Base-by-base conservation (phyloP, 2,329 filamentous ascomycete genomes). In the Stagonosporopsis vannaccii region DNA sequence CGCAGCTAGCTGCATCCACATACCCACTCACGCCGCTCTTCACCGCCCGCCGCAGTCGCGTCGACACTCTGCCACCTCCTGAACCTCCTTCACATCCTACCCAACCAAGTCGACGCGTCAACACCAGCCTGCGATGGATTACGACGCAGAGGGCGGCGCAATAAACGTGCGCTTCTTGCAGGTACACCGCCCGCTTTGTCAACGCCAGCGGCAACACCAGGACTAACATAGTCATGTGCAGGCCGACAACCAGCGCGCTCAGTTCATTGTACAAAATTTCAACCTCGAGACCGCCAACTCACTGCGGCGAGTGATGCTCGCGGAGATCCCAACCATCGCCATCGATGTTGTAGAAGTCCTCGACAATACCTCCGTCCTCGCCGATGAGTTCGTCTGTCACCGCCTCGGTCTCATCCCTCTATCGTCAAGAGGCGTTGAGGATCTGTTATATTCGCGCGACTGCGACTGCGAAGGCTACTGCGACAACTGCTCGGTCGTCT, bases 401-500 rank as follows among this genome's bases (percentile, higher is more conserved):
- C 90, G 94, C 41, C 85, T 99, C 13, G 94, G 95, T 28, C 86
- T 98, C 42, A 87, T 98, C 54, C 95, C 95, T 0, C 86, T 99
- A 43, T 88, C 90, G 74, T 91, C 91, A 55, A 90, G 91, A 71
- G 90, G 91, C 72, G 88, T 94, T 67, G 90, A 93, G 64, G 83
- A 87, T 46, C 85, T 98, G 60, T 84, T 90, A 62, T 97, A 97
- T 80, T 90, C 90, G 44, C 90, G 94, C 71, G 94, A 98, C 78
- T 99, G 95, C 81, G 92, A 96, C 73, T 99, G 95, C 82, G 94
- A 97, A 69, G 89, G 94, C 69, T 92, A 93, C 80, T 99, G 95
- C 81, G 90, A 96, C 64, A 86, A 90, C 67, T 99, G 95, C 82
- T 91, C 90, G 65, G 90, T 98, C 46, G 90, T 87, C 22, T 85